phyloP scores from a whole-genome alignment of 1,139 yeast genomes.

The Pichia kudriavzevii region DNA sequence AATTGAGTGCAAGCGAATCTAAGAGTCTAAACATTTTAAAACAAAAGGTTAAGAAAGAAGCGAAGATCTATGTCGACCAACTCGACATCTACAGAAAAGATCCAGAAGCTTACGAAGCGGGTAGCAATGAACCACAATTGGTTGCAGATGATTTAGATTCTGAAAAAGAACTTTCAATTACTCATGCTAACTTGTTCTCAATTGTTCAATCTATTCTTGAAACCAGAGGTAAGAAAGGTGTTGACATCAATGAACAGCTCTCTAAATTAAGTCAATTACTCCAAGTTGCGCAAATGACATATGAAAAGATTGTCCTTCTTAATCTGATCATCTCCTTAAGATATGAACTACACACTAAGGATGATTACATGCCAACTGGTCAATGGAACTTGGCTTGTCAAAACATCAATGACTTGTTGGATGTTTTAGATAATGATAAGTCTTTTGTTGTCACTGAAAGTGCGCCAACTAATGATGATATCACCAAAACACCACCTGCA shows the following conservation, averaged over 20 bases:
- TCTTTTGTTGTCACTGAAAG: conserved; percentile 69
- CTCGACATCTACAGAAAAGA: conserved; percentile 55
- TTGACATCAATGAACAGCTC: conserved; percentile 77
- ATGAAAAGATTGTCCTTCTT: conserved; percentile 72
- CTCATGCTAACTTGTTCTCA: conserved; percentile 44
- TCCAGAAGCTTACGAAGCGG: conserved; percentile 64
- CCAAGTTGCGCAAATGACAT: conserved; percentile 46
- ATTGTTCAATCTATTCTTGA: conserved; percentile 73
- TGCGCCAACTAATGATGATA: conserved; percentile 71
- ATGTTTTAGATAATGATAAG: conserved; percentile 57
- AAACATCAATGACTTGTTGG: conserved; percentile 58
- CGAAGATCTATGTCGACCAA: conserved; percentile 56
- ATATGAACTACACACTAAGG: conserved; percentile 68
- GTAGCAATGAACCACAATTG: conserved; percentile 21
- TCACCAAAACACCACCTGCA: conserved; percentile 69
- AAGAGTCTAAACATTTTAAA: conserved; percentile 82
- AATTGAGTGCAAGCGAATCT: conserved; percentile 74
- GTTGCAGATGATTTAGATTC: conserved; percentile 20
- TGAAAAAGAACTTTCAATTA: conserved; percentile 31
- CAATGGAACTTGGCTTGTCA: conserved; percentile 71
- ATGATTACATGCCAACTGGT: conserved; percentile 66
- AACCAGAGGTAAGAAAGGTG: conserved; percentile 91
- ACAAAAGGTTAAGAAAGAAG: conserved; percentile 81
- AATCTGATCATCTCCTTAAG: conserved; percentile 82
- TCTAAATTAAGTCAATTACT: conserved; percentile 59